Conservation (phyloP, 148 eudicot species). For the Bassia scoparia region DNA sequence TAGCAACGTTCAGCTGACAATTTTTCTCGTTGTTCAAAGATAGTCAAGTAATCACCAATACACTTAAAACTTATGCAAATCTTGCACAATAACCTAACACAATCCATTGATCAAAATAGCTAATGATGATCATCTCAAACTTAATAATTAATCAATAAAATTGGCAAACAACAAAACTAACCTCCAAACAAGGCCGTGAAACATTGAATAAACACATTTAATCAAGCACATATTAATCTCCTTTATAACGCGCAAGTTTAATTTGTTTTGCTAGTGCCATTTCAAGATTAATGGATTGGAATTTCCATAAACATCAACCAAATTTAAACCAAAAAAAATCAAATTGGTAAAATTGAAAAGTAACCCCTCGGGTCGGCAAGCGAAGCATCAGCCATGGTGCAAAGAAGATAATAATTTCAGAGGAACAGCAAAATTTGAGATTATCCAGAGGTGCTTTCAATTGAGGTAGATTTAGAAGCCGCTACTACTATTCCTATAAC, state of each 20-base stretch:
- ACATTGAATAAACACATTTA: no score
- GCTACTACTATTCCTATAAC: slow-evolving; percentile 16
- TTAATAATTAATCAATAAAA: no score
- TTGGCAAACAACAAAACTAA: no score
- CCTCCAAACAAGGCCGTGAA: no score
- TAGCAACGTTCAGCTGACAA: no score
- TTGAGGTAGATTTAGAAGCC: slow-evolving; percentile 26
- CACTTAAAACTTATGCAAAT: no score
- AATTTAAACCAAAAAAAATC: neutral
- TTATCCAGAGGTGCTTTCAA: slow-evolving; percentile 7
- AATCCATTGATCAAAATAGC: no score
- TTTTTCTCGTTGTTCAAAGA: no score
- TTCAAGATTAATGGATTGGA: neutral
- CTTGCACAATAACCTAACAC: no score
- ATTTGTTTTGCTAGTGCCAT: neutral
- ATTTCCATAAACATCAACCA: neutral
- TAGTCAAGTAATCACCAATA: no score
- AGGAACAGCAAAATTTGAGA: slow-evolving; percentile 24
- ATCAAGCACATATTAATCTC: no score
- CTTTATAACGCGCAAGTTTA: neutral
- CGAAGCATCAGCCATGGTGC: slow-evolving; percentile 29
- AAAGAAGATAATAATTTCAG: slow-evolving; percentile 12
- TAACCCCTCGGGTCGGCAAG: slow-evolving; percentile 21
- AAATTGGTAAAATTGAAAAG: neutral
- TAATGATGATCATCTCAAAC: no score